Evolutionary conservation across 768 basidiomycete genomes (phyloP).

Genomic region (Naematelia aurantialba): DNA sequence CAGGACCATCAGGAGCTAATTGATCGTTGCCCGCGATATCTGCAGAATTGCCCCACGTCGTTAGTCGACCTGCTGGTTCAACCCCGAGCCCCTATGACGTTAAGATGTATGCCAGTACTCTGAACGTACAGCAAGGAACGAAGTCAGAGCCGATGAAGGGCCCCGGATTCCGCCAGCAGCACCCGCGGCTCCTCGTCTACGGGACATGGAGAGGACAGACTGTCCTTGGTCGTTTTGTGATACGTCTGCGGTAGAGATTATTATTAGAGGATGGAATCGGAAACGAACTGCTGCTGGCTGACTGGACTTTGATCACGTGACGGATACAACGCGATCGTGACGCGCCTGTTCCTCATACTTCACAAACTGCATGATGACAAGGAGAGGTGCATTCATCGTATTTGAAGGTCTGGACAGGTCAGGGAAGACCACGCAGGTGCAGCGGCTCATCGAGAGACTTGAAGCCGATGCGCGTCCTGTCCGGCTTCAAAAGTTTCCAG

Average conservation of each 20-base stretch:
- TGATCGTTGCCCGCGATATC: slow-evolving; percentile 14
- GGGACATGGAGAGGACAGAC: too few species aligned
- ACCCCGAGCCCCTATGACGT: slow-evolving; percentile 43
- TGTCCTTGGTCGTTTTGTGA: too few species aligned
- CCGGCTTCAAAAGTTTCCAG: slow-evolving; percentile 80
- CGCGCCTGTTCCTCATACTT: not conserved
- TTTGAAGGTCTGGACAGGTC: slow-evolving; percentile 94
- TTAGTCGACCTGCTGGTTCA: slow-evolving; percentile 28
- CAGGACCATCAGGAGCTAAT: slow-evolving; percentile 28
- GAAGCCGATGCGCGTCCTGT: slow-evolving; percentile 54
- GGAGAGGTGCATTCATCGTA: slow-evolving; percentile 74
- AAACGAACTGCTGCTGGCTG: not conserved
- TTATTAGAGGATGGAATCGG: not conserved
- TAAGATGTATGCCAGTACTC: not conserved
- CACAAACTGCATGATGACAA: not conserved
- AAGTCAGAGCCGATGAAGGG: slow-evolving; percentile 48
- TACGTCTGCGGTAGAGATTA: too few species aligned
- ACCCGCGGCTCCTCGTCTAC: slow-evolving; percentile 18
- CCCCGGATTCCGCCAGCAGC: slow-evolving; percentile 36
- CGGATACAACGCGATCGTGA: not conserved
- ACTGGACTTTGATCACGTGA: slow-evolving; percentile 11
- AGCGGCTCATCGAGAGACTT: slow-evolving; percentile 60
- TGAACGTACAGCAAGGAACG: slow-evolving; percentile 44
- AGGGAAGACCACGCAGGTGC: slow-evolving; percentile 87
- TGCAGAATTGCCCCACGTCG: slow-evolving; percentile 39